A percentile compares a stretch with the other conserved stretches of the same genome.
Conservation (phyloP, 306 rosid species). For the Begonia loranthoides region DNA sequence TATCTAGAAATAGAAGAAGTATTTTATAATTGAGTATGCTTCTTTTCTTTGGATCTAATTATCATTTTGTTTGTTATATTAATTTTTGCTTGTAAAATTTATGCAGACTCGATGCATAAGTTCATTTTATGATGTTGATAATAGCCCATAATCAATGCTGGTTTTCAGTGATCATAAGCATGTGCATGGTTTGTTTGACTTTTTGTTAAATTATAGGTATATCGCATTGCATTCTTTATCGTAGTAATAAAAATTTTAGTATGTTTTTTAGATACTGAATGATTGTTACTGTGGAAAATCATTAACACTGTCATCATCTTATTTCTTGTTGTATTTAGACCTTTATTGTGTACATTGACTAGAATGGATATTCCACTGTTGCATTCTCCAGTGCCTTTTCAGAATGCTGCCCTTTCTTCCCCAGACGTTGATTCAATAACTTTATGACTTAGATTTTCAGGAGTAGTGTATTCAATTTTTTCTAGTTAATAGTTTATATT, state of each 20-base stretch:
- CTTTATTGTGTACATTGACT: constrained; percentile 50
- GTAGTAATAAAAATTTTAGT: too few relatives aligned
- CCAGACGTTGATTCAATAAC: constrained; percentile 44
- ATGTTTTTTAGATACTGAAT: too few relatives aligned
- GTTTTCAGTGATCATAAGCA: constrained; percentile 49
- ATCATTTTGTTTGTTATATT: too few relatives aligned
- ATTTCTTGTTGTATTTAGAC: constrained; percentile 30
- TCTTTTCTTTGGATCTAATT: too few relatives aligned
- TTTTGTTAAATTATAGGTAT: constrained; percentile 79
- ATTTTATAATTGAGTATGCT: too few relatives aligned
- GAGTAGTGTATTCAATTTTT: not conserved
- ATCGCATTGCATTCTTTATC: too few relatives aligned
- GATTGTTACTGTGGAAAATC: too few relatives aligned
- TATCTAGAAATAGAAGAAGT: too few relatives aligned
- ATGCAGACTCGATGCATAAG: constrained; percentile 41
- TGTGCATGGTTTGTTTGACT: constrained; percentile 70
- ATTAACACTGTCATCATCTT: not conserved
- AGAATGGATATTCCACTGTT: constrained; percentile 73
- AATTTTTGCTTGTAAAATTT: constrained; percentile 3
- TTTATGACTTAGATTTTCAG: not conserved
- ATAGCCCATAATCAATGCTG: constrained; percentile 70
- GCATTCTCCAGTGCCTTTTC: constrained; percentile 76
- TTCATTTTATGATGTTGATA: constrained; percentile 2
- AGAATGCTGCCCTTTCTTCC: constrained; percentile 64
- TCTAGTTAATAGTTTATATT: not conserved